Conservation (phyloP, 768 basidiomycete genomes). For the Trametes coccinea region DNA sequence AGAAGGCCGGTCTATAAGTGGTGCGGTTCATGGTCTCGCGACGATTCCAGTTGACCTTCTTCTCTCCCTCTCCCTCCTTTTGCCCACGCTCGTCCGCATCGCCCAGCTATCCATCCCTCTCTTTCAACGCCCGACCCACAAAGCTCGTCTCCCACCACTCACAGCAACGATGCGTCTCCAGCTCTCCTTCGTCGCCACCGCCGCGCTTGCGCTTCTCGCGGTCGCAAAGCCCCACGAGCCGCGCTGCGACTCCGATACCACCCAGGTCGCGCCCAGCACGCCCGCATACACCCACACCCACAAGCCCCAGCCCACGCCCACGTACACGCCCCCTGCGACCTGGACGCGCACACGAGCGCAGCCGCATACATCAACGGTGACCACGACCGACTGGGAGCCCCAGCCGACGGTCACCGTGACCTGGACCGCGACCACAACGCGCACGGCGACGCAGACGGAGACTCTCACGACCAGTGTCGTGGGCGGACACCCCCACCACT, state of each 20-base stretch:
- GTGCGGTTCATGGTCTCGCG: no score
- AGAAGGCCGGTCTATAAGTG: no score
- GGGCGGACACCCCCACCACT: not conserved
- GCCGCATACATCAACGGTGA: not conserved
- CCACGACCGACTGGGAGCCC: constrained; percentile 3
- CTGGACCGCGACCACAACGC: not conserved
- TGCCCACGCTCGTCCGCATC: no score
- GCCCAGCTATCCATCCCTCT: no score
- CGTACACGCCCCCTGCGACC: not conserved
- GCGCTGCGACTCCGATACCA: constrained; percentile 6
- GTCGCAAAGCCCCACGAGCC: constrained; percentile 4
- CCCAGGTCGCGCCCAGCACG: not conserved
- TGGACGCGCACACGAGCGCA: not conserved
- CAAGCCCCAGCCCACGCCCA: not conserved
- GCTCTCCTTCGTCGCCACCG: constrained; percentile 9
- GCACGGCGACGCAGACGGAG: constrained; percentile 1
- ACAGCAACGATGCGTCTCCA: not conserved
- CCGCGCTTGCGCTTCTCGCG: constrained; percentile 10
- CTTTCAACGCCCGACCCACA: not conserved
- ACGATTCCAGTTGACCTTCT: no score
- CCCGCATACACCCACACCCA: not conserved
- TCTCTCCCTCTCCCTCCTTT: no score
- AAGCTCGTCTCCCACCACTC: not conserved
- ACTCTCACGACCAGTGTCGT: not conserved
- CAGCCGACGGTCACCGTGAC: constrained; percentile 8